Conservation (phyloP, 177 flowering plant species). For the Vitis hybrid region DNA sequence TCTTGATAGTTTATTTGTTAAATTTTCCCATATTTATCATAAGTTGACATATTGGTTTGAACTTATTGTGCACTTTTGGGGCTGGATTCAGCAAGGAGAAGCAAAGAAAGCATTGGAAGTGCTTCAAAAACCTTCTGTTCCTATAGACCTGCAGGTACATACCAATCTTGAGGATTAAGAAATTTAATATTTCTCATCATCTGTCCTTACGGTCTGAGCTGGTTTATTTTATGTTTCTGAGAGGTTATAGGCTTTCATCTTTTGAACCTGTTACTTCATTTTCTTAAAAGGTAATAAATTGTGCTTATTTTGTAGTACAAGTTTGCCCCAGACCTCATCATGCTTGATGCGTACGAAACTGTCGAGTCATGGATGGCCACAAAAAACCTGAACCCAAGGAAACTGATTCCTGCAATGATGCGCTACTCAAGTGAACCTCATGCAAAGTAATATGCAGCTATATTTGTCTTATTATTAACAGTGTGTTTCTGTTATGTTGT, state of each 20-base stretch:
- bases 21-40: not conserved
- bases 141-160: conserved; percentile 84
- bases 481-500: not conserved
- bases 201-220: too few species aligned
- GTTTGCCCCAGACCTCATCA: conserved; percentile 95
- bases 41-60: not conserved
- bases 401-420: conserved; percentile 99
- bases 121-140: conserved; percentile 81
- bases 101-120: conserved; percentile 94
- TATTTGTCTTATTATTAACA: not conserved
- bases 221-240: too few species aligned
- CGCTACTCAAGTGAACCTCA: conserved; percentile 99
- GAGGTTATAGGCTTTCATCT: too few species aligned
- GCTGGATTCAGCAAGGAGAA: conserved; percentile 81
- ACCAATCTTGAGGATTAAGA: not conserved
- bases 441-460: conserved; percentile 66
- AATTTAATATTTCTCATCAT: too few species aligned
- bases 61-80: conserved; percentile 2
- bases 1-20: not conserved
- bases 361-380: conserved; percentile 96
- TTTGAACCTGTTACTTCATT: too few species aligned
- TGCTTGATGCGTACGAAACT: conserved; percentile 99
- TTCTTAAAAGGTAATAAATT: not conserved
- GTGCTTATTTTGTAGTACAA: conserved; percentile 74
- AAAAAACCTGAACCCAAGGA: conserved; percentile 83